These are phyloP conservation scores for Fusarium phyllophilum DNA, from an alignment of 2,329 filamentous ascomycete genomes.

Conservation along the genomic window DNA sequence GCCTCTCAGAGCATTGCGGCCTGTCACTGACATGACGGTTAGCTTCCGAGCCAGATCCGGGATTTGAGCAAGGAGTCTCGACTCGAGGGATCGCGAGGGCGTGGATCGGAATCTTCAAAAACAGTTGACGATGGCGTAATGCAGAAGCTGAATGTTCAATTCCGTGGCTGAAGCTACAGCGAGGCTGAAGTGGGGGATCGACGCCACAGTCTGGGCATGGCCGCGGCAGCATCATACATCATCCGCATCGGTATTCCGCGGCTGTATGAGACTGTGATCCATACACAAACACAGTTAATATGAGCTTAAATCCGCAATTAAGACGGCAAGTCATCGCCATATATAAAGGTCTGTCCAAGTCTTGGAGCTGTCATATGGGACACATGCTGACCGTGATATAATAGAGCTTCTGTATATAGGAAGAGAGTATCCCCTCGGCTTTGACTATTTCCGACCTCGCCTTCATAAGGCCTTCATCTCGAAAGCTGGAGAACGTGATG, in stretches of 20 bases:
- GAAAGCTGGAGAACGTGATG: constrained; percentile 75
- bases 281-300: constrained; percentile 9
- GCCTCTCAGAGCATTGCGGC: not conserved
- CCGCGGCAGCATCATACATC: constrained; percentile 24
- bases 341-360: constrained; percentile 76
- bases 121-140: not conserved
- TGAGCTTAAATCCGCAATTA: constrained; percentile 64
- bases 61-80: not conserved
- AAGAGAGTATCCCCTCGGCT: constrained; percentile 87
- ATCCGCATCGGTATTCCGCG: not conserved
- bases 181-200: constrained; percentile 25
- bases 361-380: not conserved
- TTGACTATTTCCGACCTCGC: constrained; percentile 79
- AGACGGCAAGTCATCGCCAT: constrained; percentile 83
- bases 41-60: no score
- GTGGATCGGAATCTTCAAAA: not conserved
- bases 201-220: constrained; percentile 27
- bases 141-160: not conserved
- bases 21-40: not conserved
- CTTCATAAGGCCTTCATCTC: constrained; percentile 87
- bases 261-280: not conserved
- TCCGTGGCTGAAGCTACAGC: constrained; percentile 33
- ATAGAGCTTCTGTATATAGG: constrained; percentile 86
- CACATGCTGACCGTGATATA: not conserved
- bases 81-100: not conserved